A percentile compares a stretch with the other conserved stretches of the same genome.
Conservation (phyloP, 441 rosid species). For the Isatis lusitanica region DNA sequence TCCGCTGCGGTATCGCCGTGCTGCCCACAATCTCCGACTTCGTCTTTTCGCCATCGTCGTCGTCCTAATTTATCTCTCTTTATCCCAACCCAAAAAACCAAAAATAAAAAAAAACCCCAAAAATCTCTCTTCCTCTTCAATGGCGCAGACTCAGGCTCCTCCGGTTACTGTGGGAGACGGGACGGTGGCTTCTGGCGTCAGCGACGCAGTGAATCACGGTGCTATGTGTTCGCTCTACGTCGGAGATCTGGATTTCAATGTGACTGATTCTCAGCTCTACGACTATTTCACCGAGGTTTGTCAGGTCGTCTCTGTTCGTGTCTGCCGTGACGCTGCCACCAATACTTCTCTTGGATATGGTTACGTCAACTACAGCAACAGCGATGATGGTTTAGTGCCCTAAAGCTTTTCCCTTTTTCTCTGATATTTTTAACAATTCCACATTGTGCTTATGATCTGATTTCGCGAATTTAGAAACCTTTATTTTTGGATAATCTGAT, state of each 20-base stretch:
- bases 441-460: constrained; percentile 4
- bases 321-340: constrained; percentile 50
- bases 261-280: constrained; percentile 60
- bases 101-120: background rate
- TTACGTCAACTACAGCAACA: constrained; percentile 51
- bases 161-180: constrained; percentile 31
- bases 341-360: constrained; percentile 58
- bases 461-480: background rate
- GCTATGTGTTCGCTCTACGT: constrained; percentile 48
- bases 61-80: constrained; percentile 8
- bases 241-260: constrained; percentile 57
- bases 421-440: background rate
- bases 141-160: constrained; percentile 36
- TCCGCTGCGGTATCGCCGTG: constrained; percentile 42
- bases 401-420: background rate
- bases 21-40: constrained; percentile 42
- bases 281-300: constrained; percentile 48
- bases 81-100: background rate
- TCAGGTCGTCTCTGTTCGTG: constrained; percentile 54
- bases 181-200: constrained; percentile 7
- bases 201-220: constrained; percentile 36
- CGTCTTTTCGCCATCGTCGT: constrained; percentile 30
- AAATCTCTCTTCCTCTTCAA: background rate
- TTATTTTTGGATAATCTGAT: background rate
- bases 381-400: constrained; percentile 42